Percentiles rank a stretch among this genome's conserved stretches.
These are phyloP conservation scores for Protoeuglena noctilucae DNA, from an alignment of 139 green algal genomes.

Conservation along the genomic window DNA sequence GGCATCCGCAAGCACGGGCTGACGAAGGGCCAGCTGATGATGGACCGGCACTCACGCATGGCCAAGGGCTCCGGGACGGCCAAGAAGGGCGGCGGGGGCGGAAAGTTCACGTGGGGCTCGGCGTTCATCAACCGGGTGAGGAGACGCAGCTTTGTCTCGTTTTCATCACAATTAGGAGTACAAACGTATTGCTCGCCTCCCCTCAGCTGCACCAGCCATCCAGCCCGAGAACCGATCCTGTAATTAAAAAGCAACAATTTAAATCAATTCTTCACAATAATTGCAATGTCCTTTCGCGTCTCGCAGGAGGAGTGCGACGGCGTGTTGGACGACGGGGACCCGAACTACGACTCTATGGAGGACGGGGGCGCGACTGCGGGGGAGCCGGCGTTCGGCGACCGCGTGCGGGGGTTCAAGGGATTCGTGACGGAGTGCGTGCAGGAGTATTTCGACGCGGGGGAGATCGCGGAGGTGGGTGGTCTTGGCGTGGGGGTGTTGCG, in stretches of 20 bases:
- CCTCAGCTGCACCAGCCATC: too few relatives aligned
- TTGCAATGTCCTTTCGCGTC: too few relatives aligned
- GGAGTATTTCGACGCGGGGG: slow-evolving; percentile 71
- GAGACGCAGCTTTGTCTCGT: not conserved
- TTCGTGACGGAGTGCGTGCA: slow-evolving; percentile 37
- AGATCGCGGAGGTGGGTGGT: slow-evolving; percentile 39
- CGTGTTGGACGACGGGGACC: not conserved
- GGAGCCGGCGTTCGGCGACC: not conserved
- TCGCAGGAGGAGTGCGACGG: not conserved
- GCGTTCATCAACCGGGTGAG: slow-evolving; percentile 20
- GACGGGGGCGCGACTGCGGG: not conserved
- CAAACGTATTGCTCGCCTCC: too few relatives aligned
- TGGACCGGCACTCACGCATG: too few relatives aligned
- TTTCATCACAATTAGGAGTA: too few relatives aligned
- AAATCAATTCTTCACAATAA: too few relatives aligned
- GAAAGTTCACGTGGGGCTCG: slow-evolving; percentile 71
- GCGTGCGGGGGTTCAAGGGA: not conserved
- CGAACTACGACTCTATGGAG: slow-evolving; percentile 2
- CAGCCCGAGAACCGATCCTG: too few relatives aligned
- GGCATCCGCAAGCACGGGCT: too few relatives aligned
- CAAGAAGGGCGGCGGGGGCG: slow-evolving; percentile 68
- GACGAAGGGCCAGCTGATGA: too few relatives aligned
- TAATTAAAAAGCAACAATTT: too few relatives aligned
- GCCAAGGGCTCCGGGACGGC: slow-evolving; percentile 32
- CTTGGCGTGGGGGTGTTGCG: too few relatives aligned